phyloP scores from a whole-genome alignment of 2,329 filamentous ascomycete species.

The Fusarium newnesense region DNA sequence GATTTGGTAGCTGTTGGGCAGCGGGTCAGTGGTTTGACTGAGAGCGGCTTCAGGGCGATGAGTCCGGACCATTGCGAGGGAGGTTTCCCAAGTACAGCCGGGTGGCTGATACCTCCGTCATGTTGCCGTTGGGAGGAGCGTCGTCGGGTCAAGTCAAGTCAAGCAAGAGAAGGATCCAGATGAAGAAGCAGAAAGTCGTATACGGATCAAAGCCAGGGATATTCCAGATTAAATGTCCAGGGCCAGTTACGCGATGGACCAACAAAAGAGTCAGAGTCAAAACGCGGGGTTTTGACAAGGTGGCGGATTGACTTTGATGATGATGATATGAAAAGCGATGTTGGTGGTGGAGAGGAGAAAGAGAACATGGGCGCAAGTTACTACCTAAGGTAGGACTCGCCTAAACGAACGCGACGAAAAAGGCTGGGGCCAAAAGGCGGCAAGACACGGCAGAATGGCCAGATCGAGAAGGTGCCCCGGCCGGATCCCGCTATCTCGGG shows the following conservation, averaged over 20 bases:
- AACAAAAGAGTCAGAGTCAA: constrained; percentile 26
- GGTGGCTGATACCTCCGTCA: constrained; percentile 92
- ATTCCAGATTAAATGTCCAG: constrained; percentile 39
- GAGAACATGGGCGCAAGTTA: constrained; percentile 33
- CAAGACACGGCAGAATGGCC: constrained; percentile 43
- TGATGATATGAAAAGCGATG: constrained; percentile 29
- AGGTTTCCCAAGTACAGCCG: constrained; percentile 98
- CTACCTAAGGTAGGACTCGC: not conserved
- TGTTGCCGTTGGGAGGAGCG: constrained; percentile 55
- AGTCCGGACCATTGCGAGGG: constrained; percentile 83
- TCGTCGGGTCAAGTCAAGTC: constrained; percentile 24
- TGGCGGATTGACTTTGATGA: constrained; percentile 24
- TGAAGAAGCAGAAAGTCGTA: constrained; percentile 20
- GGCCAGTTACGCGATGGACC: constrained; percentile 40
- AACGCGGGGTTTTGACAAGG: constrained; percentile 27
- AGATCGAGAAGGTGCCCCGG: constrained; percentile 38
- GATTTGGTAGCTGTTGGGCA: constrained; percentile 85
- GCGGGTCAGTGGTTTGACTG: constrained; percentile 57
- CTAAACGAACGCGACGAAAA: constrained; percentile 42
- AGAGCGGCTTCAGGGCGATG: constrained; percentile 42
- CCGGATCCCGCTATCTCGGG: constrained; percentile 22
- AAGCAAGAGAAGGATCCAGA: constrained; percentile 31
- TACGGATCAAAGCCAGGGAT: constrained; percentile 22
- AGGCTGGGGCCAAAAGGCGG: constrained; percentile 44
- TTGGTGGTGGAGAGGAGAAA: constrained; percentile 44